Percentiles rank a stretch among this genome's conserved stretches.
Conservation (phyloP, 345 rosid genomes). For the Salix suchowensis region DNA sequence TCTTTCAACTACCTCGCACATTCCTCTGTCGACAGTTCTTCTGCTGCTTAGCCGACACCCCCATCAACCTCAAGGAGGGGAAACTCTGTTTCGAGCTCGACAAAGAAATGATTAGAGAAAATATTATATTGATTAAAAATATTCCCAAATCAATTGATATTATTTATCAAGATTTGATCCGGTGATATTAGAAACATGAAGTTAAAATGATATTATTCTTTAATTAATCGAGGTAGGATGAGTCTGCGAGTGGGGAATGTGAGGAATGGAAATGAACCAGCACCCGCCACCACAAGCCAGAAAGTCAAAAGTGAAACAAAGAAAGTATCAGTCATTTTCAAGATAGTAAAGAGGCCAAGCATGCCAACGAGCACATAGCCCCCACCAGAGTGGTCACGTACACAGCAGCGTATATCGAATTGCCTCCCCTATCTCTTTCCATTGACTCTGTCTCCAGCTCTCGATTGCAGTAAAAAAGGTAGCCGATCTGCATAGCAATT, state of each 20-base stretch:
- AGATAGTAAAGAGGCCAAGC: background rate
- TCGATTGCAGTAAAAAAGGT: too few species aligned
- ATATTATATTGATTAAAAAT: background rate
- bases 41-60: background rate
- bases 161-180: too few species aligned
- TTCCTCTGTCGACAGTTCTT: background rate
- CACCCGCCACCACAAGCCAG: background rate
- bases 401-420: background rate
- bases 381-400: background rate
- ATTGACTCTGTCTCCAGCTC: too few species aligned
- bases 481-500: too few species aligned
- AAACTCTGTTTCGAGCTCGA: background rate
- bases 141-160: too few species aligned
- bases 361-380: background rate
- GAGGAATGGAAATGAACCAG: background rate
- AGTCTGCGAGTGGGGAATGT: background rate
- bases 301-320: background rate
- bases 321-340: background rate
- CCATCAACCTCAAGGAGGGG: background rate
- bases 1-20: background rate
- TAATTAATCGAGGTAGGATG: background rate
- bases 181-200: too few species aligned
- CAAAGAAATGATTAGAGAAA: too few species aligned
- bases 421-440: too few species aligned
- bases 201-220: background rate